Conservation (phyloP, 2,329 filamentous ascomycete genomes). For the Claviceps pusilla region DNA sequence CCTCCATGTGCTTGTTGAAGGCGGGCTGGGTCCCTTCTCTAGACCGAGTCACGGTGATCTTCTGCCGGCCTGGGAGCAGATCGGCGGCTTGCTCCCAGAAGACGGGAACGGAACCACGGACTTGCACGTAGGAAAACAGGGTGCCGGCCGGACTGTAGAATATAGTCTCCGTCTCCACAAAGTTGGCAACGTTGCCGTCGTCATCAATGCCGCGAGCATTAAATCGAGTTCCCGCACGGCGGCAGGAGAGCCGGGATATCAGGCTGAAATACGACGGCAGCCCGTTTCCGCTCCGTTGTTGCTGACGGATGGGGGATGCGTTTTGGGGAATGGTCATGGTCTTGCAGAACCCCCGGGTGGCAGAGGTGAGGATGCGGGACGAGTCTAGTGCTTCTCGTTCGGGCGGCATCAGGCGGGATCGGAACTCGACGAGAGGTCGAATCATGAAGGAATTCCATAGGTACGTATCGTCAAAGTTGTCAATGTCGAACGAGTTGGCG, state of each 20-base stretch:
- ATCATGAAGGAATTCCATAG: conserved; percentile 99
- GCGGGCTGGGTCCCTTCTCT: conserved; percentile 83
- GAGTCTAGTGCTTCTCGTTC: conserved; percentile 71
- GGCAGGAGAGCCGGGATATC: conserved; percentile 81
- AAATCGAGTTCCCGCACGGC: conserved; percentile 84
- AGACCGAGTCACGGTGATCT: conserved; percentile 80
- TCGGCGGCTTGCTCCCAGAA: conserved; percentile 95
- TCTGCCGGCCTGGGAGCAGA: conserved; percentile 80
- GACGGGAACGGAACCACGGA: conserved; percentile 81
- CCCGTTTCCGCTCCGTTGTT: conserved; percentile 39
- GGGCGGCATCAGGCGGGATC: conserved; percentile 58
- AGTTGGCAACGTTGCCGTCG: conserved; percentile 93
- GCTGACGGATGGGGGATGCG: conserved; percentile 50
- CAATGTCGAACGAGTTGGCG: conserved; percentile 68
- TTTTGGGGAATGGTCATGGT: conserved; percentile 73
- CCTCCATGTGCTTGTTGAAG: conserved; percentile 87
- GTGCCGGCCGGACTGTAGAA: conserved; percentile 68
- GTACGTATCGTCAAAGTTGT: conserved; percentile 83
- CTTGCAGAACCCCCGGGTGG: conserved; percentile 81
- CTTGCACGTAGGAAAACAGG: conserved; percentile 85
- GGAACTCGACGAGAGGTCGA: conserved; percentile 75
- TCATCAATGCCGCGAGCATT: conserved; percentile 97
- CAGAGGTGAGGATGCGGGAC: conserved; percentile 79
- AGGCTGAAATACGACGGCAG: conserved; percentile 74
- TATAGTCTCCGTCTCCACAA: conserved; percentile 92